A percentile compares a stretch with the other conserved stretches of the same genome.
These are phyloP conservation scores for Geotrichum citri-aurantii DNA, from an alignment of 1,139 yeast genomes.

Conservation along the genomic window DNA sequence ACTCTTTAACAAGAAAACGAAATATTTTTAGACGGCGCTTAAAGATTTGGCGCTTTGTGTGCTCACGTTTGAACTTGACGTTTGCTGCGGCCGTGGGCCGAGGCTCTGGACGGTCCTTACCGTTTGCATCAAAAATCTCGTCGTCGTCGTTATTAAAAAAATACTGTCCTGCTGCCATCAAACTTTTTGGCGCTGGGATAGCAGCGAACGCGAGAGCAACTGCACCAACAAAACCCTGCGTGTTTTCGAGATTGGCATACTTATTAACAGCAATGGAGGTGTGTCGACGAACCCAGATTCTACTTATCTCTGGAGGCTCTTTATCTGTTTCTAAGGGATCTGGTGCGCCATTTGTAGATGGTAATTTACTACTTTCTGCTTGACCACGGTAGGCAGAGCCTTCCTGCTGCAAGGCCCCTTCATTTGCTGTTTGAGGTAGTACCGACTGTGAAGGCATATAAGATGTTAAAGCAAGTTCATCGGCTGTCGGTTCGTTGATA, in stretches of 20 bases:
- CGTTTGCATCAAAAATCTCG: neutral
- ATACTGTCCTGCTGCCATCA: neutral
- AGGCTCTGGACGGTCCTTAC: neutral
- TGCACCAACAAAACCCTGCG: constrained; percentile 18
- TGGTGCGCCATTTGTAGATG: neutral
- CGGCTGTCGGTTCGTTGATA: neutral
- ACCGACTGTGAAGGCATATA: neutral
- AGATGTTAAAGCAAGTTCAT: neutral
- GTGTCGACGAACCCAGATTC: neutral
- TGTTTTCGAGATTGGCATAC: constrained; percentile 15
- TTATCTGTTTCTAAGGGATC: neutral
- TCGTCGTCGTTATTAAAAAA: neutral
- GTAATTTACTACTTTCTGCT: neutral
- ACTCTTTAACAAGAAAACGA: constrained; percentile 7
- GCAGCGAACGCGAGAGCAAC: constrained; percentile 18
- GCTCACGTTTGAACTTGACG: constrained; percentile 17
- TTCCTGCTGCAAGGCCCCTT: neutral
- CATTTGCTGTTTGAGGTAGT: neutral
- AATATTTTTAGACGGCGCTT: constrained; percentile 10
- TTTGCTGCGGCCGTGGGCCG: constrained; percentile 18
- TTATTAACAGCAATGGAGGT: constrained; percentile 6
- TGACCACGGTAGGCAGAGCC: neutral
- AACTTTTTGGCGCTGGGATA: constrained; percentile 14
- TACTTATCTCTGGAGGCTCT: neutral
- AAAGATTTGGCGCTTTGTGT: constrained; percentile 11